Evolutionary conservation across 2,329 filamentous ascomycete species (phyloP).

Genomic region (Sarocladiaceae sp.): DNA sequence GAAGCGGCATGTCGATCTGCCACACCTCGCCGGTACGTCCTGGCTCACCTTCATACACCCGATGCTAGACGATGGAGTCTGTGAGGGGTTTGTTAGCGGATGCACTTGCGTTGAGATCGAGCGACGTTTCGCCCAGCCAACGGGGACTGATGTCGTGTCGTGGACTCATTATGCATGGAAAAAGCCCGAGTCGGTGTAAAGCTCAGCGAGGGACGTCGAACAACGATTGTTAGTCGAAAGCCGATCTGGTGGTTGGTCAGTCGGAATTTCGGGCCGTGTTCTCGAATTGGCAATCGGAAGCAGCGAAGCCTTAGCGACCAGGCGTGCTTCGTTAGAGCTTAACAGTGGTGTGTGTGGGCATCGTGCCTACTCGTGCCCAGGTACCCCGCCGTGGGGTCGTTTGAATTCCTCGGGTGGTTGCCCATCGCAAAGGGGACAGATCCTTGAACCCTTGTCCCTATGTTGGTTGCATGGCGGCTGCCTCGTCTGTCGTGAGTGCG

Average conservation of each 20-base stretch:
- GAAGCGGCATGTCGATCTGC: no score
- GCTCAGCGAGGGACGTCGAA: background rate
- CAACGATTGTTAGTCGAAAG: background rate
- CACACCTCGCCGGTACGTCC: no score
- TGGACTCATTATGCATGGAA: no score
- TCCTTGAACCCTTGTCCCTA: conserved; percentile 3
- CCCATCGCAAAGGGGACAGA: background rate
- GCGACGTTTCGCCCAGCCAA: no score
- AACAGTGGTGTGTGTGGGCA: conserved; percentile 4
- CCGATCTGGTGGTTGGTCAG: conserved; percentile 1
- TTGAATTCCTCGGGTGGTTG: background rate
- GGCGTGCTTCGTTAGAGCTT: conserved; percentile 3
- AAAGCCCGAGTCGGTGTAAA: background rate
- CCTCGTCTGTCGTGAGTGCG: background rate
- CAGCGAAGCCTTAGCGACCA: conserved; percentile 8
- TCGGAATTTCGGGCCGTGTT: conserved; percentile 4
- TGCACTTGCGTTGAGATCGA: no score
- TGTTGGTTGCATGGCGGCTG: background rate
- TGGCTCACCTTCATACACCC: no score
- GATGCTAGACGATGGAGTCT: no score
- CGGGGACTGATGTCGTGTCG: no score
- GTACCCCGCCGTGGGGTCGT: conserved; percentile 7
- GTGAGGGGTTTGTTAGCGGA: no score
- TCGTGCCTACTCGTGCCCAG: background rate
- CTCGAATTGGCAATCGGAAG: conserved; percentile 9